Evolutionary conservation across 495 filamentous ascomycete genomes (phyloP), one percentile per base, ranked within the genome.

Genomic region (Aspergillus incahuasiensis): DNA sequence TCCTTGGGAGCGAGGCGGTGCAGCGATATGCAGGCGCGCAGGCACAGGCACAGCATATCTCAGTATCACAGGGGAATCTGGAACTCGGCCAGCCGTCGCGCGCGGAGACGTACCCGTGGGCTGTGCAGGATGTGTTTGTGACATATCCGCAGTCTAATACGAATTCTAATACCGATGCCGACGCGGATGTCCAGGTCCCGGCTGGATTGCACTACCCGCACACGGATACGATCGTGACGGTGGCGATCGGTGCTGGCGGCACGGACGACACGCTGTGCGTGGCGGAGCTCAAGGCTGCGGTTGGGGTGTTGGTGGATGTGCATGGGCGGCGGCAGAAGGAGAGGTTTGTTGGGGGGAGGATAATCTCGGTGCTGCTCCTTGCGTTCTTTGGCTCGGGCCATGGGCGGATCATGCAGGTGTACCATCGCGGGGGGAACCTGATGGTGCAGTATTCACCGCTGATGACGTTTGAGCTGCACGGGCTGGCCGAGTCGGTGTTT

Each of bases 281-380:
- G 5, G 16, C 28, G 5, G 47, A 49, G 16, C 9, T 49, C 16
- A 34, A 35, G 11, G 47, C 30, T 1, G 47, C 47, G 1, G 30
- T 49, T 13, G 9, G 47, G 18, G 18, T 49, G 21, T 13, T 49
- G n/a, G 4, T 38, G 1, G 9, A 1, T 1, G 12, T 18, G 13
- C 20, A 44, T 13, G 16, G 13, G 12, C 3, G 25, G 25, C 4
- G 8, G 25, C 3, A 8, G 25, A 8, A 8, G 3, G 35, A 40
- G 35, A 12, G 35, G 16, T 28, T 28, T 28, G 25, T 28, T n/a
- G n/a, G n/a, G n/a, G n/a, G n/a, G n/a, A n/a, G n/a, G n/a, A n/a
- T n/a, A n/a, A n/a, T n/a, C n/a, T n/a, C n/a, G 78, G 61, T 80
- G 63, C 63, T 81, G 72, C n/a, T 48, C 40, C 25, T 60, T 4